A percentile compares a stretch with the other conserved stretches of the same genome.
Conservation (phyloP, 2,329 filamentous ascomycete genomes). For the Trichoderma citrinoviride region DNA sequence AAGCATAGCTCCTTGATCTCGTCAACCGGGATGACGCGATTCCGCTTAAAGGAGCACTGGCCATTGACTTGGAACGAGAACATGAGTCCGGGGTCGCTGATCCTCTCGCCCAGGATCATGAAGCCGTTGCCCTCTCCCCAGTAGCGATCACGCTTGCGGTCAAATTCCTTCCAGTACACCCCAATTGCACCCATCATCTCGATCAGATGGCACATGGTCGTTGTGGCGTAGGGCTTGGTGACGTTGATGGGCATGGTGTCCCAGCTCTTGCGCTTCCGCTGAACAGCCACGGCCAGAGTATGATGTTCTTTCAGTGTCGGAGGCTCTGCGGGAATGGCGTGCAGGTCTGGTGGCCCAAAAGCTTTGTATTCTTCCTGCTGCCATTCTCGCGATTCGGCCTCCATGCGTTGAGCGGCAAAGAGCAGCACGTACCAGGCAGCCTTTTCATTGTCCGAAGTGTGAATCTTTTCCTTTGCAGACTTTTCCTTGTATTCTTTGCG, state of each 20-base stretch:
- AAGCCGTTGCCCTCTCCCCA: constrained; percentile 57
- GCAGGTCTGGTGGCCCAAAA: constrained; percentile 26
- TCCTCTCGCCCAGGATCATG: constrained; percentile 46
- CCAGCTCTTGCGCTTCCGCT: constrained; percentile 49
- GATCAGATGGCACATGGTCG: constrained; percentile 54
- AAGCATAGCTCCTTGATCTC: constrained; percentile 56
- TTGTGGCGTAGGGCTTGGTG: constrained; percentile 51
- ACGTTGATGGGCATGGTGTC: constrained; percentile 50
- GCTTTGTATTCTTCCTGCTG: constrained; percentile 36
- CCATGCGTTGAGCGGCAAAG: constrained; percentile 50
- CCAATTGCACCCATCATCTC: constrained; percentile 55
- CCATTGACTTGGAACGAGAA: constrained; percentile 54
- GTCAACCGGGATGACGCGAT: constrained; percentile 53
- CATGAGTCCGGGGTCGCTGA: constrained; percentile 52
- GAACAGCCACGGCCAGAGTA: constrained; percentile 46
- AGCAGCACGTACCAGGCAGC: constrained; percentile 54
- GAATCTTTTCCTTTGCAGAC: constrained; percentile 39
- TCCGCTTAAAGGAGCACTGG: constrained; percentile 46
- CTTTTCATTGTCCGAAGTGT: constrained; percentile 56
- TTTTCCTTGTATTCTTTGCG: constrained; percentile 29
- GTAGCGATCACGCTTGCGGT: constrained; percentile 49
- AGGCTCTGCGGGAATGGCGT: constrained; percentile 28
- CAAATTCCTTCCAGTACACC: constrained; percentile 59
- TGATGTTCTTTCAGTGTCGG: constrained; percentile 35
- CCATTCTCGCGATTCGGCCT: constrained; percentile 48